phyloP scores from a whole-genome alignment of 164 flowering plant species.

The Kalanchoe fedtschenkoi region DNA sequence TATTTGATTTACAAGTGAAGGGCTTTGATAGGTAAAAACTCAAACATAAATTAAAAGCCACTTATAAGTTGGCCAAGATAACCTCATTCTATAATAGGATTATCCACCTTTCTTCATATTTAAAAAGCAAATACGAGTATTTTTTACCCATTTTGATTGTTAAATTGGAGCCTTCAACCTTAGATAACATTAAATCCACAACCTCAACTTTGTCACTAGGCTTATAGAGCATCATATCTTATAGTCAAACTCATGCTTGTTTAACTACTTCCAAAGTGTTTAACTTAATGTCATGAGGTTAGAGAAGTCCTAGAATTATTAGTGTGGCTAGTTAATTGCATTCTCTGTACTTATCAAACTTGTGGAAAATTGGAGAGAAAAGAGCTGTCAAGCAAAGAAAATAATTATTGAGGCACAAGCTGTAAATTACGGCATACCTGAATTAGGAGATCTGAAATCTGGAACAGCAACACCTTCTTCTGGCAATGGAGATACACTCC shows the following conservation, averaged over 20 bases:
- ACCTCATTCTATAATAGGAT: no score
- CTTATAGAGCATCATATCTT: no score
- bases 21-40: no score
- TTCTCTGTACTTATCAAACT: not conserved
- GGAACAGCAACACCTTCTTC: slow-evolving; percentile 24
- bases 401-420: not conserved
- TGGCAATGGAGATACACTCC: slow-evolving; percentile 47
- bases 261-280: not conserved
- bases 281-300: not conserved
- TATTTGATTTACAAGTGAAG: no score
- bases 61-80: no score
- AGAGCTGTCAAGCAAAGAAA: not conserved
- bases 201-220: no score
- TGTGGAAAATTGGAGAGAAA: not conserved
- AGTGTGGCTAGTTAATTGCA: not conserved
- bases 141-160: no score
- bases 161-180: no score
- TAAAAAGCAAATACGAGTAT: no score
- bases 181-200: no score
- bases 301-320: not conserved
- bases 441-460: slow-evolving; percentile 26
- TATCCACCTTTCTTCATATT: no score
- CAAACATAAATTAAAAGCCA: no score
- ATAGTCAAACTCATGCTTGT: not conserved
- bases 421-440: slow-evolving; percentile 32